These are phyloP conservation scores for Panicum miliaceum DNA, from an alignment of 176 grass and related monocot genomes.

Conservation along the genomic window DNA sequence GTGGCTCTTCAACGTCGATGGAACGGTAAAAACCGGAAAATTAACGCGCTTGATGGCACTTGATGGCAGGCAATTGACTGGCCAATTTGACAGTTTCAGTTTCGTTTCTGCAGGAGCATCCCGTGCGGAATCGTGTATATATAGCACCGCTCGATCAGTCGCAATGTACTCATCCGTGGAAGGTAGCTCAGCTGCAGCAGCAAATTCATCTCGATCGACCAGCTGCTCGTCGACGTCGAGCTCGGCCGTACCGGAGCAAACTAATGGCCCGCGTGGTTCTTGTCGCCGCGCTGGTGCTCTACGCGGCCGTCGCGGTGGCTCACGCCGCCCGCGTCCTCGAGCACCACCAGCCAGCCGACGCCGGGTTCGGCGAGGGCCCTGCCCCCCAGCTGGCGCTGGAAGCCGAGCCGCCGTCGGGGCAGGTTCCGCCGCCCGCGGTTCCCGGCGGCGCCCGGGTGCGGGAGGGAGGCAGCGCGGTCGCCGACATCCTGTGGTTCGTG, in stretches of 20 bases:
- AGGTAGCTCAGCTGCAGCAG: background rate
- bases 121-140: background rate
- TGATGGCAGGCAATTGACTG: background rate
- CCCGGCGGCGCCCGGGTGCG: background rate
- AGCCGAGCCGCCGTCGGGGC: background rate
- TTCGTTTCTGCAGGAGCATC: background rate
- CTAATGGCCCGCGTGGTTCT: slow-evolving; percentile 25
- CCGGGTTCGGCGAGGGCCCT: slow-evolving; percentile 3
- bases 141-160: background rate
- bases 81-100: background rate
- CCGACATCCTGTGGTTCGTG: slow-evolving; percentile 40
- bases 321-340: slow-evolving; percentile 18
- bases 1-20: background rate
- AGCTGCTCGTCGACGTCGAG: background rate
- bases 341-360: background rate
- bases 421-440: background rate
- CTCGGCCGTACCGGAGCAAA: background rate
- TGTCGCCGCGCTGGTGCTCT: slow-evolving; percentile 34
- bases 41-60: background rate
- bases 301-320: slow-evolving; percentile 18
- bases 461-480: background rate
- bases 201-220: background rate
- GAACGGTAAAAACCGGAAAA: background rate
- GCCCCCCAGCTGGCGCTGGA: background rate
- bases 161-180: background rate